Percentiles rank a stretch among this genome's conserved stretches.
These are phyloP conservation scores for Carex pumila DNA, from an alignment of 176 grass and related monocot species.

Conservation along the genomic window DNA sequence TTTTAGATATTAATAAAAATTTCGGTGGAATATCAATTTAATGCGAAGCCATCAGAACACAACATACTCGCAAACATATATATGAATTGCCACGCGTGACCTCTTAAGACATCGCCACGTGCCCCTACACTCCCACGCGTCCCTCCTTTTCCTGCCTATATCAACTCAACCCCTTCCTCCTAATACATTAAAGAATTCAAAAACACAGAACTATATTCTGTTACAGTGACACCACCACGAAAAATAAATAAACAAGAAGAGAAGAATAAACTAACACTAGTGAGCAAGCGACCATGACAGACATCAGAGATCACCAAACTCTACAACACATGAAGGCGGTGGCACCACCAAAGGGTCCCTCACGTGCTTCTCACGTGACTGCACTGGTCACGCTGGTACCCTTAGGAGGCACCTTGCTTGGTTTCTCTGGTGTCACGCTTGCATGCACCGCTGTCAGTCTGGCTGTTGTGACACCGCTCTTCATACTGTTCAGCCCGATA, in stretches of 20 bases:
- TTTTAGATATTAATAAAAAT: no score
- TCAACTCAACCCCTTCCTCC: not conserved
- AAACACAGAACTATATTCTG: not conserved
- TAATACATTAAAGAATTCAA: not conserved
- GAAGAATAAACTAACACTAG: not conserved
- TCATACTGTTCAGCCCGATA: slow-evolving; percentile 47
- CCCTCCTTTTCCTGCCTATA: not conserved
- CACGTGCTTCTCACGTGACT: not conserved
- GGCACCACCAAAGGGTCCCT: slow-evolving; percentile 14
- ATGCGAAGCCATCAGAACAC: not conserved
- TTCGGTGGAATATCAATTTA: not conserved
- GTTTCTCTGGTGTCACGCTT: slow-evolving; percentile 18
- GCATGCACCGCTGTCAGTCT: slow-evolving; percentile 18
- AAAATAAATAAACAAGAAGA: not conserved
- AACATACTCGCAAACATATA: not conserved
- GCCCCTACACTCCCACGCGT: not conserved
- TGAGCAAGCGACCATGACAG: not conserved
- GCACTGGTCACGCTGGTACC: slow-evolving; percentile 30
- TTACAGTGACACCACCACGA: not conserved
- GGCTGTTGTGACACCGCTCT: slow-evolving; percentile 22
- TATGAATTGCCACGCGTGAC: not conserved
- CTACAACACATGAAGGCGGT: slow-evolving; percentile 22
- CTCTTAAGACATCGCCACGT: not conserved
- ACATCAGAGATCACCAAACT: slow-evolving; percentile 5
- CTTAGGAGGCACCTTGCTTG: slow-evolving; percentile 30